Percentiles rank a stretch among this genome's conserved stretches.
phyloP scores from a whole-genome alignment of 306 rosid species.

The Acacia melanoxylon region DNA sequence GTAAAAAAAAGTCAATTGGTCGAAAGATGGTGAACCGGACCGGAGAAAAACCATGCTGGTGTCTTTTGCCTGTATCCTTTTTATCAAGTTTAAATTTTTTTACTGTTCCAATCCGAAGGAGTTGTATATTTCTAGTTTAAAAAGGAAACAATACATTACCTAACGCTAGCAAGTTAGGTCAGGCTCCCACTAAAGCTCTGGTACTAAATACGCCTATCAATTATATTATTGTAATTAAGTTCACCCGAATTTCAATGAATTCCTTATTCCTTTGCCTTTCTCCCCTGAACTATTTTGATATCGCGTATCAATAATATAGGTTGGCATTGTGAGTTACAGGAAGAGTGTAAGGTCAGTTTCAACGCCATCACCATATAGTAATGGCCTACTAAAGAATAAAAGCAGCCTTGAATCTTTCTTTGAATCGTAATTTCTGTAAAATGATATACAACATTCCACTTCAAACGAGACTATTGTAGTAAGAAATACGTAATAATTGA shows the following conservation, averaged over 20 bases:
- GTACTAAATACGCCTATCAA: not conserved
- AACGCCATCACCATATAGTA: not conserved
- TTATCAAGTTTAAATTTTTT: not conserved
- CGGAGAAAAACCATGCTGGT: not conserved
- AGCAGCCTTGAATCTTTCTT: not conserved
- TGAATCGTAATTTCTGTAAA: not conserved
- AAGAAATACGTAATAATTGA: too few relatives aligned
- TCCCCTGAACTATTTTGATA: not conserved
- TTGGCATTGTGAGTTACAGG: not conserved
- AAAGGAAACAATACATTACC: not conserved
- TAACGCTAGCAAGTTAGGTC: not conserved
- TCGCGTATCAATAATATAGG: not conserved
- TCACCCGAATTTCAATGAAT: not conserved
- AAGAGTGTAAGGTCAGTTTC: not conserved
- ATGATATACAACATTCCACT: not conserved
- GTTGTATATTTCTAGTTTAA: not conserved
- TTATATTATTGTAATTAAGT: not conserved
- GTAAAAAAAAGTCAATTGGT: not conserved
- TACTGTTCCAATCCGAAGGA: not conserved
- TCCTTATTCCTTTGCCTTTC: not conserved
- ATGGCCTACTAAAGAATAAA: not conserved
- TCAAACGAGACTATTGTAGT: not conserved
- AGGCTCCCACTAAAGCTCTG: not conserved
- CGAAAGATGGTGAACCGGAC: not conserved
- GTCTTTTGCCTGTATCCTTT: not conserved